Conservation (phyloP, 257 asterid species). For the Solanum chmielewskii region DNA sequence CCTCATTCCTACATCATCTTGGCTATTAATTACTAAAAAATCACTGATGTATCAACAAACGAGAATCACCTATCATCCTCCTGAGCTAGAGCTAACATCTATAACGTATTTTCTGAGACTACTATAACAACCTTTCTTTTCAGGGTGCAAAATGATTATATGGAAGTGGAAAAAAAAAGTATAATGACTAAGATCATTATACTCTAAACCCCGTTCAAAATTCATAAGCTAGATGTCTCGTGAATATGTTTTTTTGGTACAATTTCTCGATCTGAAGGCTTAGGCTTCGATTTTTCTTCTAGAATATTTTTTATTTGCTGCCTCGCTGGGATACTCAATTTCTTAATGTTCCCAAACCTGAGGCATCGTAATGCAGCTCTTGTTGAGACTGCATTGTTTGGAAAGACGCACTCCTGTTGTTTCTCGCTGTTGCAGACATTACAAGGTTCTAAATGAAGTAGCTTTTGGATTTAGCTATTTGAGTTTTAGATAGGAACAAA, state of each 20-base stretch:
- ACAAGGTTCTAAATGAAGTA: background rate
- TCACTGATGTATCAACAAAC: background rate
- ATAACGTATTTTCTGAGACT: background rate
- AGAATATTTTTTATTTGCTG: background rate
- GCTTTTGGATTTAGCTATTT: background rate
- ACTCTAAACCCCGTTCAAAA: background rate
- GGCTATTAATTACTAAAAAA: background rate
- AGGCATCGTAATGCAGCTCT: background rate
- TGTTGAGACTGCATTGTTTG: background rate
- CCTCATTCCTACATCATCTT: background rate
- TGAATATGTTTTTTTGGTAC: background rate
- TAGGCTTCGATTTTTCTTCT: background rate
- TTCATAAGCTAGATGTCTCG: background rate
- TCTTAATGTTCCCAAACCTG: background rate
- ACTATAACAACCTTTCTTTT: background rate
- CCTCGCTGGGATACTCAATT: background rate
- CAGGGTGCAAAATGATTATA: background rate
- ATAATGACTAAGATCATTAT: background rate
- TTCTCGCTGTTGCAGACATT: background rate
- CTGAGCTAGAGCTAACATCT: background rate
- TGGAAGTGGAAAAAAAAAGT: background rate
- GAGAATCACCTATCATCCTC: background rate
- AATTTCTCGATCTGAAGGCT: background rate
- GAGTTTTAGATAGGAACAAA: background rate
- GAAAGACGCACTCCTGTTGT: background rate